Conservation (phyloP, 148 eudicot genomes). For the Diospyros kaki region DNA sequence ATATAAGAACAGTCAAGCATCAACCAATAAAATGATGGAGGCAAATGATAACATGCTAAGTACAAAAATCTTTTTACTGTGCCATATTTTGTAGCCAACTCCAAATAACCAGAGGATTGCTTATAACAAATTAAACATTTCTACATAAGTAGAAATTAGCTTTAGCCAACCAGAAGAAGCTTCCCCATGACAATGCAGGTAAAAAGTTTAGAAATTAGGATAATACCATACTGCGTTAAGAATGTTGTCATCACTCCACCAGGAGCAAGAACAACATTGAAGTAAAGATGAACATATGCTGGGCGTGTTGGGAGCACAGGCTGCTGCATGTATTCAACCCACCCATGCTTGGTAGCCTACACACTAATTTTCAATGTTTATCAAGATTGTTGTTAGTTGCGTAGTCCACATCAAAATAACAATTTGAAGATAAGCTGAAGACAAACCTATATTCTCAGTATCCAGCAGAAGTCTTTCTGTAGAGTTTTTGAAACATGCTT, state of each 20-base stretch:
- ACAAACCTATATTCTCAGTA: constrained; percentile 51
- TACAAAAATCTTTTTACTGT: not conserved
- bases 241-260: constrained; percentile 96
- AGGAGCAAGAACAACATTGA: constrained; percentile 90
- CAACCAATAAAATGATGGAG: not conserved
- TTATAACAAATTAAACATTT: not conserved
- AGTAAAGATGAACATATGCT: constrained; percentile 85
- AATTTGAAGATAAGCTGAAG: not conserved
- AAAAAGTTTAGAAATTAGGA: constrained; percentile 1
- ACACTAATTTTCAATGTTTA: constrained; percentile 51
- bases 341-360: constrained; percentile 73
- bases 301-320: constrained; percentile 98
- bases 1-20: not conserved
- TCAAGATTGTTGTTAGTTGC: constrained; percentile 3
- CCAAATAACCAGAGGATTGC: not conserved
- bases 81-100: not conserved
- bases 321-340: constrained; percentile 83
- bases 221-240: constrained; percentile 76
- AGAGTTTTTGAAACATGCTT: constrained; percentile 34
- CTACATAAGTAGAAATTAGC: not conserved
- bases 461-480: constrained; percentile 21
- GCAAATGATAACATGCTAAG: not conserved
- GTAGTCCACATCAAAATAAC: not conserved
- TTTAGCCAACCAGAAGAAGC: not conserved
- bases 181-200: not conserved